Evolutionary conservation across 805 yeast genomes (phyloP), one percentile per base, ranked within the genome.

Genomic region (Saccharomycopsis vini): DNA sequence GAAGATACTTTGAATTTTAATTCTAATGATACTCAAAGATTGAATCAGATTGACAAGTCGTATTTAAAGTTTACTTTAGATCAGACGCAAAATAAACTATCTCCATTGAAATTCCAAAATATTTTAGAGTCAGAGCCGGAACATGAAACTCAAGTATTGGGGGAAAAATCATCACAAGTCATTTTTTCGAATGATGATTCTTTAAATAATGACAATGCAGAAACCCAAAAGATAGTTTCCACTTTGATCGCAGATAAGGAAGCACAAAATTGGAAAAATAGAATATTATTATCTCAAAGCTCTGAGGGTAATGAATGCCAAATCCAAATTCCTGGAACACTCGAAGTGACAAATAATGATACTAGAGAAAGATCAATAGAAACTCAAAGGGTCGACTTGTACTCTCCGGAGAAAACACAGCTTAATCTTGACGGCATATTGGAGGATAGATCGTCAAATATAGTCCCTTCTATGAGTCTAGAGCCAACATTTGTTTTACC

Each of bases 281-380:
- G 35, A n/a, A 33, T 44, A 4, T 34, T 26, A 22, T 24, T 19
- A 4, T 31, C 40, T 6, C 42, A 41, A 30, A 41, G 42, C 21
- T 40, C 44, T 3, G 47, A 44, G 23, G 21, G 23, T 33, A 26
- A 40, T 13, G 39, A 41, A 18, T 16, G 16, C 26, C 45, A 47
- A 32, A 30, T 47, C 4, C 50, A 47, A 19, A 47, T 47, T 13
- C 45, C 43, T 20, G 47, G 43, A 5, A 47, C 50, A 1, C 13
- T 43, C 3, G 50, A 47, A 12, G 32, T 16, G 6, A 33, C 31
- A 16, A 36, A 35, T 18, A 15, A 39, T 30, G 42, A 23, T n/a
- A n/a, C n/a, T n/a, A n/a, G n/a, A n/a, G n/a, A n/a, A n/a, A n/a
- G n/a, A n/a, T n/a, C n/a, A n/a, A n/a, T n/a, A n/a, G n/a, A n/a